Base-by-base conservation (phyloP, 2,329 filamentous ascomycete species). In the Fusarium dimerum region DNA sequence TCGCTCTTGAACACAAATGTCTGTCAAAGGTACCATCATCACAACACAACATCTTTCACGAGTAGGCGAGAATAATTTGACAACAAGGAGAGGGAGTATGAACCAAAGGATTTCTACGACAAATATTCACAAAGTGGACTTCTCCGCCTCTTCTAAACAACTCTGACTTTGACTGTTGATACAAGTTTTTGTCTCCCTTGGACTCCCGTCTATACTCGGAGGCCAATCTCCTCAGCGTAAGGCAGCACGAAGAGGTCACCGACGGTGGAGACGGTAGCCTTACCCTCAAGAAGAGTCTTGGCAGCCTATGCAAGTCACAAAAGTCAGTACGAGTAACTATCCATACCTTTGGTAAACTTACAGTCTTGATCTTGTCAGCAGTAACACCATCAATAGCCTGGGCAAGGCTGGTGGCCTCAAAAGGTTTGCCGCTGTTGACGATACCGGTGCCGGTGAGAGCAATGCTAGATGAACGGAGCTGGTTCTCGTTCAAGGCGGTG, bases 201-300 rank as follows among this genome's bases (percentile, higher is more conserved):
- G 59, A 64, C 55, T 57, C 54, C 63, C 54, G 60, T 84, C 84
- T 95, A 99, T 83, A 96, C 91, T 73, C 87, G 90, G 71, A 99
- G 84, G 66, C 93, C 95, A 73, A 99, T 81, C 71, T 99, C 94
- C 77, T 92, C 90, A 62, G 92, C 94, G 71, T 88, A 99, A 52
- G 94, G 94, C 71, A 99, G 85, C 67, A 88, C 83, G 75, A 90
- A 88, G 66, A 99, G 83, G 73, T 99, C 94, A 73, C 94, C 94
- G 58, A 97, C 92, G 53, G 90, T 82, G 57, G 91, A 88, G 59
- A 97, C 89, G 48, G 90, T 88, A 47, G 93, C 92, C 83, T 92
- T 97, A 75, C 85, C 86, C 63, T 92, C 88, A 61, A 97, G 80
- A 65, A 97, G 82, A 70, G 87, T 80, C 82, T 96, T 95, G 69